Evolutionary conservation across 2,329 filamentous ascomycete species (phyloP).

Genomic region (Ophiostoma angusticollis): DNA sequence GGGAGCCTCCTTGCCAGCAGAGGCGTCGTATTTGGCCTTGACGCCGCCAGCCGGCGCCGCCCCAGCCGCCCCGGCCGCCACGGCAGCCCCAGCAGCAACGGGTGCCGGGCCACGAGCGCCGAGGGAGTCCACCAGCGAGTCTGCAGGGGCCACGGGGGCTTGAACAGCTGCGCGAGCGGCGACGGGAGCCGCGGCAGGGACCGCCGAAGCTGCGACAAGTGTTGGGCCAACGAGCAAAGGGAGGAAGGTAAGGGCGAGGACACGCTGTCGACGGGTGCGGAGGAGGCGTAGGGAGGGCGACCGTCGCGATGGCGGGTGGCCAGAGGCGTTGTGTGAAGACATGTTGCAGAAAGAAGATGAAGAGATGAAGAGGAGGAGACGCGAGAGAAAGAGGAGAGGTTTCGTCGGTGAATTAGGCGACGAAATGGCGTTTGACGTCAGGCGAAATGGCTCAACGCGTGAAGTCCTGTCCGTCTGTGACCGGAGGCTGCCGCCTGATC

Average conservation of each 20-base stretch:
- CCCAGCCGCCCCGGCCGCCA: not conserved
- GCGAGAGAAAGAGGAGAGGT: not conserved
- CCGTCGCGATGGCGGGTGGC: conserved; percentile 7
- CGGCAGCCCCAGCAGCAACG: conserved; percentile 1
- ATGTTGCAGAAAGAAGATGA: not conserved
- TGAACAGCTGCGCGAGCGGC: not conserved
- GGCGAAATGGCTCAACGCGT: no score
- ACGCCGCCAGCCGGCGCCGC: conserved; percentile 7
- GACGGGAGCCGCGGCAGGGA: not conserved
- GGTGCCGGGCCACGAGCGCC: conserved; percentile 1
- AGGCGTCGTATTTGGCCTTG: conserved; percentile 22
- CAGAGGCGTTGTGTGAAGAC: conserved; percentile 3
- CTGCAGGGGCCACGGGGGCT: not conserved
- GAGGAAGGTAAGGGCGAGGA: conserved; percentile 9
- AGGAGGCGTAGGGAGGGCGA: not conserved
- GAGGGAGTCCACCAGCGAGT: not conserved
- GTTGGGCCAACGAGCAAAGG: conserved; percentile 12
- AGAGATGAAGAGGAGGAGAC: not conserved
- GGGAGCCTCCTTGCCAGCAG: conserved; percentile 60
- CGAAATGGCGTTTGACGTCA: no score
- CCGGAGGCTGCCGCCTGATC: no score
- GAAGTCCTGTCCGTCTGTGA: no score
- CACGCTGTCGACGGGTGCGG: conserved; percentile 8
- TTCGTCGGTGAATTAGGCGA: not conserved
- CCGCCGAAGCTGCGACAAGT: conserved; percentile 7